Conservation (phyloP, 768 basidiomycete species). For the Mycena crocata region DNA sequence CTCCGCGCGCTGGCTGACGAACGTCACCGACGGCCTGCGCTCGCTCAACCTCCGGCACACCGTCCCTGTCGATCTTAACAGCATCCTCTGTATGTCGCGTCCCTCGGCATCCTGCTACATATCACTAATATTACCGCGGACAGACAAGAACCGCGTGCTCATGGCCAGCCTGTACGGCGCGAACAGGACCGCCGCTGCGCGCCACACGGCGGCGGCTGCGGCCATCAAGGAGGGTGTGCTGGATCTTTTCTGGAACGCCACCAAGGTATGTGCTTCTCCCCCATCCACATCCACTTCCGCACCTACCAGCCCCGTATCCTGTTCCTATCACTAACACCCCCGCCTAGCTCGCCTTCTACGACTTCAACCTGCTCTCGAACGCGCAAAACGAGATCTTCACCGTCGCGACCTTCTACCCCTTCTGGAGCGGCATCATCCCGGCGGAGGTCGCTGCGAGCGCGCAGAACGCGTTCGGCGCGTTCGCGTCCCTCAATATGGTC, state of each 20-base stretch:
- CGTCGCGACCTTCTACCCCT: constrained; percentile 84
- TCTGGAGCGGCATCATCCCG: constrained; percentile 91
- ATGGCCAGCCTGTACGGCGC: constrained; percentile 70
- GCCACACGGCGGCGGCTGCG: constrained; percentile 68
- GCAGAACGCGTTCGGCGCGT: constrained; percentile 74
- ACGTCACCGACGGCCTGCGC: constrained; percentile 63
- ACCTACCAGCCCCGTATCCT: not conserved
- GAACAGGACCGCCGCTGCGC: constrained; percentile 51
- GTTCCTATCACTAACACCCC: not conserved
- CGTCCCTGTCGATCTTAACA: constrained; percentile 84
- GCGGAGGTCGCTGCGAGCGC: constrained; percentile 68
- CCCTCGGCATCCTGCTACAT: constrained; percentile 17
- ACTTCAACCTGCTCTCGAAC: constrained; percentile 83
- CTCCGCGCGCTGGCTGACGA: constrained; percentile 62
- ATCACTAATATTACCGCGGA: constrained; percentile 1
- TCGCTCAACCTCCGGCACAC: constrained; percentile 77
- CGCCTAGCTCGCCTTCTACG: constrained; percentile 81
- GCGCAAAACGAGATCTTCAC: constrained; percentile 74
- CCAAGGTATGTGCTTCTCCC: constrained; percentile 55
- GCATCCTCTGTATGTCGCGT: constrained; percentile 77
- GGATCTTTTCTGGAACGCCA: constrained; percentile 88
- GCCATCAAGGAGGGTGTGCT: constrained; percentile 76
- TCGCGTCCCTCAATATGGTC: constrained; percentile 81
- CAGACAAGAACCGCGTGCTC: constrained; percentile 73
- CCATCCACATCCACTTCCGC: not conserved